Conservation (phyloP, 2,329 filamentous ascomycete genomes). For the Diaporthe aspalathi region DNA sequence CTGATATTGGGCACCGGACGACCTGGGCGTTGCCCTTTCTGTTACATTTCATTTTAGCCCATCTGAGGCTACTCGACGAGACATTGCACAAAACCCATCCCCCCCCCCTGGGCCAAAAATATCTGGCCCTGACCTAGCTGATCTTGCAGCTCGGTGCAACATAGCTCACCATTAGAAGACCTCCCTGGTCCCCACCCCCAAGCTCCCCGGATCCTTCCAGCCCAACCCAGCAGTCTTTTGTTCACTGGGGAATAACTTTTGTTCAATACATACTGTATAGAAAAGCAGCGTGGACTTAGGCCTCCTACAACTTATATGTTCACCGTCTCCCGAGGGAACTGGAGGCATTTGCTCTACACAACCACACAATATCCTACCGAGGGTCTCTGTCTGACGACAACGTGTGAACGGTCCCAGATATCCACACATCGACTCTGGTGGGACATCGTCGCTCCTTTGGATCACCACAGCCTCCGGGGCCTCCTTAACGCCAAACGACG, state of each 20-base stretch:
- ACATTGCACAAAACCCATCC: constrained; percentile 25
- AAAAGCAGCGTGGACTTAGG: constrained; percentile 15
- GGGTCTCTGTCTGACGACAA: neutral
- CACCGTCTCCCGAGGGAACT: constrained; percentile 1
- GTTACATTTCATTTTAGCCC: constrained; percentile 37
- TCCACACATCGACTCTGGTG: neutral
- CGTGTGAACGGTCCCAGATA: neutral
- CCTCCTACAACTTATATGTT: neutral
- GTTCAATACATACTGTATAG: constrained; percentile 27
- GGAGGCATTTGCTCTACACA: neutral
- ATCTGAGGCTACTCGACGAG: constrained; percentile 31
- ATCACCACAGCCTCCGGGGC: neutral
- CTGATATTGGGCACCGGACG: constrained; percentile 23
- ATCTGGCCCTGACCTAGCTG: constrained; percentile 36
- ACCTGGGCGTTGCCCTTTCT: constrained; percentile 27
- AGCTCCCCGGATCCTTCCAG: constrained; percentile 38
- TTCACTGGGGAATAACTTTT: constrained; percentile 27
- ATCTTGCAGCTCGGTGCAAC: constrained; percentile 40
- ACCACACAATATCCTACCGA: constrained; percentile 1
- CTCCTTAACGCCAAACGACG: neutral
- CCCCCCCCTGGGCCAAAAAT: constrained; percentile 33
- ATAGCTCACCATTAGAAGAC: constrained; percentile 39
- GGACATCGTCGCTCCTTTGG: constrained; percentile 1
- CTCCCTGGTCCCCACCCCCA: constrained; percentile 40
- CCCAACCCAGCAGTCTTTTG: constrained; percentile 34